phyloP scores from a whole-genome alignment of 2,329 filamentous ascomycete genomes.

The Chrysosporium queenslandicum region DNA sequence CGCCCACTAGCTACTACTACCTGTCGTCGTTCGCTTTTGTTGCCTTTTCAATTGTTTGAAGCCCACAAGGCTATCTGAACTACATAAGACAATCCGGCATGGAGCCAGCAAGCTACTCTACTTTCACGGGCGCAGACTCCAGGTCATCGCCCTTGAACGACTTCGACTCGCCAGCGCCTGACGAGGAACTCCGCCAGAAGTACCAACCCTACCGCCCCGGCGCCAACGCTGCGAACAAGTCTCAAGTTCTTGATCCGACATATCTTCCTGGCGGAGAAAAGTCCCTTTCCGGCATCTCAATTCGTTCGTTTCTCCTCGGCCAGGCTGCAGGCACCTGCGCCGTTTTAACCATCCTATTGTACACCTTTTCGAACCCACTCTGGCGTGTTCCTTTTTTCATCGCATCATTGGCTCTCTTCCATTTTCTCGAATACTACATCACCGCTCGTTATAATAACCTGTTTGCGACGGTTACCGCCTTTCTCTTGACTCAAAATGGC shows the following conservation, averaged over 20 bases:
- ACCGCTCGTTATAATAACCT: conserved; percentile 76
- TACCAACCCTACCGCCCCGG: conserved; percentile 32
- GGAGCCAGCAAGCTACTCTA: neutral
- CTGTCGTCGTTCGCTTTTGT: neutral
- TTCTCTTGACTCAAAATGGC: conserved; percentile 78
- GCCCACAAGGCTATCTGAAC: neutral
- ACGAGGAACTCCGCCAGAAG: conserved; percentile 25
- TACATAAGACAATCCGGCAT: neutral
- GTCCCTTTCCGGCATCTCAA: conserved; percentile 38
- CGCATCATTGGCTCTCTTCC: conserved; percentile 62
- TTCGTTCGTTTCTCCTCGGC: conserved; percentile 38
- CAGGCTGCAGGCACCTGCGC: conserved; percentile 30
- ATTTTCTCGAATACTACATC: conserved; percentile 93
- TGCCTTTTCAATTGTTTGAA: neutral
- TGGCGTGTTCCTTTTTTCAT: conserved; percentile 51
- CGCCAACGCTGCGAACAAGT: neutral
- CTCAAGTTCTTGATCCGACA: conserved; percentile 21
- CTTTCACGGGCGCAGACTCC: neutral
- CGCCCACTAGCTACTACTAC: neutral
- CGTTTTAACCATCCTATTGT: conserved; percentile 24
- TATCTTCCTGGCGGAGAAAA: conserved; percentile 33
- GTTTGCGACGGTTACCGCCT: conserved; percentile 61
- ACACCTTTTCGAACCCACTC: conserved; percentile 30
- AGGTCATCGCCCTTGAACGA: neutral
- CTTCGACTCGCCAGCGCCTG: neutral